These are phyloP conservation scores for Eragrostis nindensis DNA, from an alignment of 176 grass and related monocot genomes.

Conservation along the genomic window DNA sequence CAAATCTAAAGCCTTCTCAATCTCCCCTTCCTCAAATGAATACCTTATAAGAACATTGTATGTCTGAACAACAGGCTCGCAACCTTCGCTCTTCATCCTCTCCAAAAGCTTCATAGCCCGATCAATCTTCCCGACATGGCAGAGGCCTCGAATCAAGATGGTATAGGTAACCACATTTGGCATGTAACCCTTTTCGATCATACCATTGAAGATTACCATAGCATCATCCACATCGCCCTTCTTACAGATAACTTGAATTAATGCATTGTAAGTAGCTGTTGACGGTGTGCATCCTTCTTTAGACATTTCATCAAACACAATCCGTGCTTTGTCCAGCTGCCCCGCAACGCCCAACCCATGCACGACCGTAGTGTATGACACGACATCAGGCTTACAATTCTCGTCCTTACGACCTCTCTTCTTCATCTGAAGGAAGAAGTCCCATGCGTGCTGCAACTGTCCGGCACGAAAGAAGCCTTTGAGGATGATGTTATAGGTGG, in stretches of 20 bases:
- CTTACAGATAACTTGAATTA: constrained; percentile 89
- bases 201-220: constrained; percentile 62
- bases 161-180: constrained; percentile 81
- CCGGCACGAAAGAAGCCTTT: constrained; percentile 89
- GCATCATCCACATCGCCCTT: constrained; percentile 78
- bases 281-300: constrained; percentile 62
- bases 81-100: constrained; percentile 67
- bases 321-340: constrained; percentile 59
- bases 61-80: constrained; percentile 73
- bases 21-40: constrained; percentile 80
- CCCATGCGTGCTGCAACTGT: constrained; percentile 64
- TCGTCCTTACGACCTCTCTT: constrained; percentile 61
- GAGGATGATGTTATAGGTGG: constrained; percentile 86
- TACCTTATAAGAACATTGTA: constrained; percentile 79
- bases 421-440: constrained; percentile 94
- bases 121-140: constrained; percentile 70
- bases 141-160: constrained; percentile 78
- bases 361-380: constrained; percentile 87
- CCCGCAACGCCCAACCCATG: constrained; percentile 72
- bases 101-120: constrained; percentile 65
- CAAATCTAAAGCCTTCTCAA: constrained; percentile 69
- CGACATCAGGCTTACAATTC: constrained; percentile 63
- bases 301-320: constrained; percentile 86
- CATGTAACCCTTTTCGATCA: constrained; percentile 48
- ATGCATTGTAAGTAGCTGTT: constrained; percentile 75